Evolutionary conservation across 2,329 filamentous ascomycete species (phyloP).

Genomic region (Domatiomyces catenatus): DNA sequence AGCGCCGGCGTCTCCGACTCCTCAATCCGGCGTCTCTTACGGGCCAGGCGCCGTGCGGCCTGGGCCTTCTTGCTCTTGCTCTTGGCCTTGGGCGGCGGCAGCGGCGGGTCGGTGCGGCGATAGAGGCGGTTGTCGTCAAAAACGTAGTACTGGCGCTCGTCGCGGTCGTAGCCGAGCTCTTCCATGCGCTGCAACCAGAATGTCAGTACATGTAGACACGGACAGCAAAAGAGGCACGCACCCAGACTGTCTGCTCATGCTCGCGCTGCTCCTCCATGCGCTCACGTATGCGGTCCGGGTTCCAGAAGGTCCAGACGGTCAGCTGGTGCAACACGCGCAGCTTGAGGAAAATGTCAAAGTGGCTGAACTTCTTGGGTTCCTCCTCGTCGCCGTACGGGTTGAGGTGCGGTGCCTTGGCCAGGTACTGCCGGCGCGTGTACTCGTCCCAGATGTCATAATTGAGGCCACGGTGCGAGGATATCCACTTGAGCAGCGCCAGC

Average conservation of each 20-base stretch:
- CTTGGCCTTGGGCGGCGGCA: constrained; percentile 45
- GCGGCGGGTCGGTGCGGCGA: constrained; percentile 61
- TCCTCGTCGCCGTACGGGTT: constrained; percentile 81
- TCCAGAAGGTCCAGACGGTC: constrained; percentile 74
- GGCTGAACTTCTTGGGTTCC: constrained; percentile 54
- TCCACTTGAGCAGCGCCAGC: constrained; percentile 73
- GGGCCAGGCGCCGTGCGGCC: constrained; percentile 45
- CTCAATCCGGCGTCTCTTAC: constrained; percentile 51
- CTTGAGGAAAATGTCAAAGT: constrained; percentile 72
- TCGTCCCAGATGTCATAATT: constrained; percentile 85
- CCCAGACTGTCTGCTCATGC: constrained; percentile 68
- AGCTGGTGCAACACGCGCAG: constrained; percentile 69
- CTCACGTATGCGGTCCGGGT: constrained; percentile 73
- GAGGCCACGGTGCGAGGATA: constrained; percentile 83
- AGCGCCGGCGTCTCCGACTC: constrained; percentile 23
- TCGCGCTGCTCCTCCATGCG: constrained; percentile 70
- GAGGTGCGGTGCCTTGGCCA: constrained; percentile 57
- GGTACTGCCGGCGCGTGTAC: constrained; percentile 77
- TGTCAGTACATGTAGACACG: constrained; percentile 6
- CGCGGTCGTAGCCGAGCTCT: constrained; percentile 60
- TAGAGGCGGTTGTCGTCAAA: constrained; percentile 91
- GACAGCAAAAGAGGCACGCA: constrained; percentile 29
- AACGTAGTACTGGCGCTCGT: constrained; percentile 77
- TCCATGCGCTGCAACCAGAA: constrained; percentile 27
- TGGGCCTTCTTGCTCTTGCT: constrained; percentile 50